phyloP scores from a whole-genome alignment of 441 rosid species.

The Bruguiera hainesii region DNA sequence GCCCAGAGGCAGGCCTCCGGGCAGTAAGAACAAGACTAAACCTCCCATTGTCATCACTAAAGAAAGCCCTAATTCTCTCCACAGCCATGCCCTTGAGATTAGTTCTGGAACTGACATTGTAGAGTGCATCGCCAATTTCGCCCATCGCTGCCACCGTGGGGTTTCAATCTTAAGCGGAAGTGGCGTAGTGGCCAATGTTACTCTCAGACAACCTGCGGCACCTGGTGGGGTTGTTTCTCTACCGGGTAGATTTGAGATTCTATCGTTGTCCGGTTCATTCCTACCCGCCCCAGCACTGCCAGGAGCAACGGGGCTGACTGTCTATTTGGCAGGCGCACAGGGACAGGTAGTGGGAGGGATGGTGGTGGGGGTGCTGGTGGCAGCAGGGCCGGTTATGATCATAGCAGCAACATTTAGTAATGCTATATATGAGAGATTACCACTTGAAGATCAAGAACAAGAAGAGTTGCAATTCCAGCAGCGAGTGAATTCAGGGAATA shows the following conservation, averaged over 20 bases:
- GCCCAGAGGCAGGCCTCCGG: constrained; percentile 83
- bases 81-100: constrained; percentile 86
- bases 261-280: constrained; percentile 74
- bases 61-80: constrained; percentile 85
- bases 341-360: constrained; percentile 91
- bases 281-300: constrained; percentile 73
- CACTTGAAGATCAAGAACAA: constrained; percentile 58
- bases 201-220: constrained; percentile 72
- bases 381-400: constrained; percentile 84
- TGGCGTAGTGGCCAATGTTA: constrained; percentile 69
- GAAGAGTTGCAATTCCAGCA: constrained; percentile 39
- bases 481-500: constrained; percentile 24
- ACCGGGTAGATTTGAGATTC: constrained; percentile 82
- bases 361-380: constrained; percentile 58
- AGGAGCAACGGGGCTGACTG: constrained; percentile 66
- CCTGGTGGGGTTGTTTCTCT: constrained; percentile 67
- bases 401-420: constrained; percentile 84
- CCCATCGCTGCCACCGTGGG: constrained; percentile 68
- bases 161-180: constrained; percentile 76
- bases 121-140: constrained; percentile 57
- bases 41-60: constrained; percentile 72
- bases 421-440: constrained; percentile 80
- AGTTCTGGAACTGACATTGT: constrained; percentile 65
- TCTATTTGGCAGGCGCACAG: constrained; percentile 80
- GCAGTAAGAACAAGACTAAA: constrained; percentile 79